Evolutionary conservation across 768 basidiomycete genomes (phyloP).

Genomic region (Serpula lacrymans): DNA sequence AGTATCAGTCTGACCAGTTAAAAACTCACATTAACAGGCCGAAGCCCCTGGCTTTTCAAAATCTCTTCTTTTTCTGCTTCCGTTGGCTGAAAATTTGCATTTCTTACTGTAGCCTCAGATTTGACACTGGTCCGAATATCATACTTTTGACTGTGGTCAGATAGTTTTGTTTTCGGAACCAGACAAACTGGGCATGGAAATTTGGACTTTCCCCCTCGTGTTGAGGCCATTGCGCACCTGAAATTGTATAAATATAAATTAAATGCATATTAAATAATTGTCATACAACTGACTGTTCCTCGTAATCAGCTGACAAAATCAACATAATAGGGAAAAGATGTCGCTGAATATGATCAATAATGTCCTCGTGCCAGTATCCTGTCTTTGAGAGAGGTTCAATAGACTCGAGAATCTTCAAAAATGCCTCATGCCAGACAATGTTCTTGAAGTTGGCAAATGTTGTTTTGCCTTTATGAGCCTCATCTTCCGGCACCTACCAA

Average conservation of each 20-base stretch:
- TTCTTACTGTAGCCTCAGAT: constrained; percentile 10
- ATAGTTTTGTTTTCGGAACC: constrained; percentile 24
- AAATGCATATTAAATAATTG: not conserved
- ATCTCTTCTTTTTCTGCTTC: constrained; percentile 14
- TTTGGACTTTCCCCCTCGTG: constrained; percentile 20
- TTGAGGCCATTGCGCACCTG: constrained; percentile 34
- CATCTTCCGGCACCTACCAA: constrained; percentile 4
- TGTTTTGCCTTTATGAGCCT: not conserved
- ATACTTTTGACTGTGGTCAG: constrained; percentile 13
- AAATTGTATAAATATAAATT: not conserved
- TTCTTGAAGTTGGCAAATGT: constrained; percentile 10
- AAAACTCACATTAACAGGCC: constrained; percentile 11
- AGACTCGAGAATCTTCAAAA: constrained; percentile 4
- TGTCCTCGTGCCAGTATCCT: constrained; percentile 3
- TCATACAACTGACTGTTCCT: constrained; percentile 12
- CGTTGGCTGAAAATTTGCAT: constrained; percentile 13
- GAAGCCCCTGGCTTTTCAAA: constrained; percentile 11
- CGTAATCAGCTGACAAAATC: constrained; percentile 10
- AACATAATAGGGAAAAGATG: constrained; percentile 4
- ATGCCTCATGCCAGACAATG: constrained; percentile 7
- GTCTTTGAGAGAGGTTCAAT: constrained; percentile 1
- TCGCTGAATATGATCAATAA: not conserved
- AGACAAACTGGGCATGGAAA: constrained; percentile 37
- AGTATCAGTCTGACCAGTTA: not conserved
- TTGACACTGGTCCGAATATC: constrained; percentile 14